These are phyloP conservation scores for Herpotrichia juniperi DNA, from an alignment of 2,329 filamentous ascomycete species.

Conservation along the genomic window DNA sequence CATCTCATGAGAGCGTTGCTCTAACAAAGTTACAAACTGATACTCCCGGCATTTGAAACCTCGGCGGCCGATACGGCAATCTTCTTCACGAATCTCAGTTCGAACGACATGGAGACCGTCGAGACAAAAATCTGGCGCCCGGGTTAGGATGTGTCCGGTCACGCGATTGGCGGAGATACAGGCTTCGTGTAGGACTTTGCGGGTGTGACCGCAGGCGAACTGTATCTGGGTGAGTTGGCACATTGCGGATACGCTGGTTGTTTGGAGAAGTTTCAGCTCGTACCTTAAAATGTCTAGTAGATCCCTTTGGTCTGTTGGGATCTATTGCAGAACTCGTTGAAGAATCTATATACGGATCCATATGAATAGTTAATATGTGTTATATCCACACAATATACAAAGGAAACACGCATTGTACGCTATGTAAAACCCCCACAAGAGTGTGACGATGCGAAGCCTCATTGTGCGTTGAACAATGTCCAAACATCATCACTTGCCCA, in stretches of 20 bases:
- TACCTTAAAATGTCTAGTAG: no score
- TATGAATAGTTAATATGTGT: no score
- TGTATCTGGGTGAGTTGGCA: not conserved
- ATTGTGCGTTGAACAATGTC: no score
- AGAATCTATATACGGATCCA: no score
- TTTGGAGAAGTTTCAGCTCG: no score
- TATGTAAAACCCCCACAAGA: no score
- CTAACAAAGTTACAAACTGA: not conserved
- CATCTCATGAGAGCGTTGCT: not conserved
- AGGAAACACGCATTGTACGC: no score
- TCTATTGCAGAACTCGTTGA: no score
- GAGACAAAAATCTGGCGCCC: not conserved
- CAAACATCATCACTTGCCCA: no score
- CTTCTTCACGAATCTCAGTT: not conserved
- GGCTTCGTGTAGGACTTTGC: not conserved
- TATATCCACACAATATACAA: no score
- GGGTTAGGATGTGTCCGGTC: not conserved
- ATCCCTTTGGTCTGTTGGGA: no score
- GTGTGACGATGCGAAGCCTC: no score
- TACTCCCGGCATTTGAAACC: not conserved
- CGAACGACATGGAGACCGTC: not conserved
- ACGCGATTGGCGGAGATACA: not conserved
- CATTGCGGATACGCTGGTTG: not conserved
- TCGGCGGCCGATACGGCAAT: not conserved
- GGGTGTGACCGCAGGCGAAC: not conserved